phyloP scores from a whole-genome alignment of 495 filamentous ascomycete genomes.

The Penicillium pulvis region DNA sequence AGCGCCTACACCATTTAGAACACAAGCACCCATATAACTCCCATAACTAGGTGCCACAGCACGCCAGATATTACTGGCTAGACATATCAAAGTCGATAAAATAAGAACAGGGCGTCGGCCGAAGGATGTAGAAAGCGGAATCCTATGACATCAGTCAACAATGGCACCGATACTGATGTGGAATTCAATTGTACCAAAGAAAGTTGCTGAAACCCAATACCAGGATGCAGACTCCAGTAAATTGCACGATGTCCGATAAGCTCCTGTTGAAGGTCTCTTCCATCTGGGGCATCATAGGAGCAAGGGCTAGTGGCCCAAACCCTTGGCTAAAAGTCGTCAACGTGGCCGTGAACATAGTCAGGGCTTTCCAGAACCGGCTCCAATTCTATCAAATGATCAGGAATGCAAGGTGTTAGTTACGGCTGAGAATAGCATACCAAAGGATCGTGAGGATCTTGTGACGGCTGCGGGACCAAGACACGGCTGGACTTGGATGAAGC shows the following conservation, averaged over 20 bases:
- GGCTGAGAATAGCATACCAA: slow-evolving; percentile 22
- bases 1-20: slow-evolving; percentile 63
- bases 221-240: slow-evolving; percentile 62
- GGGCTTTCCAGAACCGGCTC: slow-evolving; percentile 44
- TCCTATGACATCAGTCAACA: slow-evolving; percentile 30
- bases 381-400: slow-evolving; percentile 34
- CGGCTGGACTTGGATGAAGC: slow-evolving; percentile 36
- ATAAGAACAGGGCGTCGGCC: slow-evolving; percentile 62
- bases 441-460: slow-evolving; percentile 49
- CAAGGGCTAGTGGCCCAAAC: slow-evolving; percentile 58
- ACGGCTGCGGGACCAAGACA: slow-evolving; percentile 58
- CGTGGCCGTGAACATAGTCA: slow-evolving; percentile 47
- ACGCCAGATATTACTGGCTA: slow-evolving; percentile 61
- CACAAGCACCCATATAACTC: slow-evolving; percentile 62
- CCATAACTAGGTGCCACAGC: slow-evolving; percentile 57
- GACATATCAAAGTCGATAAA: slow-evolving; percentile 55
- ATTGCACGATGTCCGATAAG: slow-evolving; percentile 48
- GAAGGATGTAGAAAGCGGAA: slow-evolving; percentile 59
- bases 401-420: background rate
- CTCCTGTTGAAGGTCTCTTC: slow-evolving; percentile 58
- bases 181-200: slow-evolving; percentile 44
- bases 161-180: background rate
- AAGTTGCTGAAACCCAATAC: slow-evolving; percentile 67
- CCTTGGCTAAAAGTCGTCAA: slow-evolving; percentile 58
- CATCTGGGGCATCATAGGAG: slow-evolving; percentile 59